These are phyloP conservation scores for Peltaster fructicola DNA, from an alignment of 2,329 filamentous ascomycete genomes.

Conservation along the genomic window DNA sequence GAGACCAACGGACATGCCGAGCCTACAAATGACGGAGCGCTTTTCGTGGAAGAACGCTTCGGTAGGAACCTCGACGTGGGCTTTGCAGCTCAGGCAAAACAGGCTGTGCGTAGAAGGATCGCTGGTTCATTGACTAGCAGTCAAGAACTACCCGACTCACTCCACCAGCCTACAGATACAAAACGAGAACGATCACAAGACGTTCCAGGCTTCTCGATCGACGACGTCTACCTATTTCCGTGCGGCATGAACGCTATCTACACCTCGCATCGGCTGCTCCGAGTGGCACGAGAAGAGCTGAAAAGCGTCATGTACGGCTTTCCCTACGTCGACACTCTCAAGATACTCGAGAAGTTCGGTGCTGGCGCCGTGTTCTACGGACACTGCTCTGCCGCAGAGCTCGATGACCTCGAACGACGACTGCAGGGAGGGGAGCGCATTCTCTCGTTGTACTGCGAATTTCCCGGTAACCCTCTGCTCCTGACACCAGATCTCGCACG, in stretches of 20 bases:
- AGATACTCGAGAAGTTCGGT: constrained; percentile 87
- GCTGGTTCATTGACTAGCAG: constrained; percentile 66
- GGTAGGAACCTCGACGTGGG: constrained; percentile 74
- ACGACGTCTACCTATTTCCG: constrained; percentile 78
- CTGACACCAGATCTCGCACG: constrained; percentile 66
- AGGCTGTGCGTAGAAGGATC: constrained; percentile 73
- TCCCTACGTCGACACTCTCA: constrained; percentile 90
- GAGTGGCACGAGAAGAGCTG: constrained; percentile 42
- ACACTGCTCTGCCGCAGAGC: constrained; percentile 53
- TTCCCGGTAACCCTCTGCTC: constrained; percentile 81
- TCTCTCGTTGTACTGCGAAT: constrained; percentile 80
- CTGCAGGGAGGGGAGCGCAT: constrained; percentile 57
- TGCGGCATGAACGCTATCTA: constrained; percentile 94
- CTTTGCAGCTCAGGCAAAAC: constrained; percentile 63
- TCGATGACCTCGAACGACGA: constrained; percentile 65
- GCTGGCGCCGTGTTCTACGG: constrained; percentile 82
- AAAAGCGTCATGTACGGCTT: constrained; percentile 93
- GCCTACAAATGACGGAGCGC: constrained; percentile 23
- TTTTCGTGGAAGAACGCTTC: constrained; percentile 86
- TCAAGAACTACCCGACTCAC: constrained; percentile 44
- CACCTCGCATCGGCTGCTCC: constrained; percentile 60
- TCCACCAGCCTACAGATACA: constrained; percentile 25
- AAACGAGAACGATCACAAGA: constrained; percentile 19
- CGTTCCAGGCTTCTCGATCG: constrained; percentile 52
- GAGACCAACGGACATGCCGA: constrained; percentile 6